phyloP scores from a whole-genome alignment of 441 rosid genomes.

The Populus hybrid region DNA sequence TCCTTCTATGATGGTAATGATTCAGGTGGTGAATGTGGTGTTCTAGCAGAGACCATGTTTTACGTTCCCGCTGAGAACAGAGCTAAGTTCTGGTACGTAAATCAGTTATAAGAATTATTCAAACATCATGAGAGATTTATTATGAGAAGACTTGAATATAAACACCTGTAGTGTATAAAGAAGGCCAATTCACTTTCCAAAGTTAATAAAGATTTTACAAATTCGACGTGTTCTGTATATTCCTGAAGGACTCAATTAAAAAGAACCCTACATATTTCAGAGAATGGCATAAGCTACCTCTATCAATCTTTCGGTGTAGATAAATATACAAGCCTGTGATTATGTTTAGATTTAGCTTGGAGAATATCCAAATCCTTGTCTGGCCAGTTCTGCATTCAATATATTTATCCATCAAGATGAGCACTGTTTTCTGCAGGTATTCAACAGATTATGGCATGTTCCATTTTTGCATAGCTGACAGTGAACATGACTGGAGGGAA shows the following conservation, averaged over 20 bases:
- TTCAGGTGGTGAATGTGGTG: constrained; percentile 98
- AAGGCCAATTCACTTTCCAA: no score
- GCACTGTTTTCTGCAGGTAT: constrained; percentile 49
- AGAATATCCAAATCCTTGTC: background rate
- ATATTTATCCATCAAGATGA: background rate
- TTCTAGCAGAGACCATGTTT: constrained; percentile 84
- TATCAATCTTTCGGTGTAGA: no score
- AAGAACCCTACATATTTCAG: no score
- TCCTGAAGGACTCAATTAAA: no score
- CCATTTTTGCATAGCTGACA: constrained; percentile 87
- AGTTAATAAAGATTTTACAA: no score
- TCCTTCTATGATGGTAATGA: constrained; percentile 65
- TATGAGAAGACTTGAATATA: no score
- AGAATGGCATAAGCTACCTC: no score
- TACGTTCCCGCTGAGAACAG: constrained; percentile 84
- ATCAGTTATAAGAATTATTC: background rate
- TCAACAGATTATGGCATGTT: constrained; percentile 85
- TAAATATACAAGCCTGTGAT: no score
- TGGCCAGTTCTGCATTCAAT: background rate
- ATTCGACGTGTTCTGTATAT: no score
- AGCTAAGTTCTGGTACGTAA: constrained; percentile 82
- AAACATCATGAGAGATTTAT: no score
- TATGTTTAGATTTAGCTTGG: no score
- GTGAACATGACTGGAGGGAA: constrained; percentile 95
- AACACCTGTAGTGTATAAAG: no score